These are phyloP conservation scores for Arctostaphylos glauca DNA, from an alignment of 148 eudicot genomes.

Conservation along the genomic window DNA sequence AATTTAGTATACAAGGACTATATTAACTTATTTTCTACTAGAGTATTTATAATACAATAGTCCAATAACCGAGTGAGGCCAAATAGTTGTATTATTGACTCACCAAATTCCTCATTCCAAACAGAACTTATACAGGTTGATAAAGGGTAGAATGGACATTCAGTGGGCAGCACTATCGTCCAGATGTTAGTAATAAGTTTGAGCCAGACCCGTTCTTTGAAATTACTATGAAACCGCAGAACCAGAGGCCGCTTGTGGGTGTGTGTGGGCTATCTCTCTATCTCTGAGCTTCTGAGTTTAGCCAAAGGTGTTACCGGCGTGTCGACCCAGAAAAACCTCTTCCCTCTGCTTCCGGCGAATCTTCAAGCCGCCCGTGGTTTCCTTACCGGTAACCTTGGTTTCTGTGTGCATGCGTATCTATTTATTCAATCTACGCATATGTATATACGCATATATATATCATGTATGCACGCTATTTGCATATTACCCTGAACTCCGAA, in stretches of 20 bases:
- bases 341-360: conserved; percentile 6
- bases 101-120: not conserved
- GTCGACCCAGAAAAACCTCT: not conserved
- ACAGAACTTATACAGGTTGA: not conserved
- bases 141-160: conserved; percentile 1
- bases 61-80: too few species aligned
- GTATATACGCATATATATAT: not conserved
- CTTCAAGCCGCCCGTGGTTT: not conserved
- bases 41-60: too few species aligned
- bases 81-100: not conserved
- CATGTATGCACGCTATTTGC: not conserved
- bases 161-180: not conserved
- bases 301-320: not conserved
- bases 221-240: conserved; percentile 26
- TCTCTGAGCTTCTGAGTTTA: not conserved
- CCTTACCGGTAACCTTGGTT: not conserved
- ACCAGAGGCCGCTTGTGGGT: conserved; percentile 16
- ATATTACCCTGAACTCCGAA: not conserved
- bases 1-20: too few species aligned
- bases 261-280: not conserved
- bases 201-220: conserved; percentile 22
- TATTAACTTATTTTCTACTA: too few species aligned
- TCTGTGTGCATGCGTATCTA: not conserved
- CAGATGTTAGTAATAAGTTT: not conserved
- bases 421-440: not conserved